Evolutionary conservation across 1,284 basidiomycete species (phyloP).

Genomic region (Salmacisia buchloeana): DNA sequence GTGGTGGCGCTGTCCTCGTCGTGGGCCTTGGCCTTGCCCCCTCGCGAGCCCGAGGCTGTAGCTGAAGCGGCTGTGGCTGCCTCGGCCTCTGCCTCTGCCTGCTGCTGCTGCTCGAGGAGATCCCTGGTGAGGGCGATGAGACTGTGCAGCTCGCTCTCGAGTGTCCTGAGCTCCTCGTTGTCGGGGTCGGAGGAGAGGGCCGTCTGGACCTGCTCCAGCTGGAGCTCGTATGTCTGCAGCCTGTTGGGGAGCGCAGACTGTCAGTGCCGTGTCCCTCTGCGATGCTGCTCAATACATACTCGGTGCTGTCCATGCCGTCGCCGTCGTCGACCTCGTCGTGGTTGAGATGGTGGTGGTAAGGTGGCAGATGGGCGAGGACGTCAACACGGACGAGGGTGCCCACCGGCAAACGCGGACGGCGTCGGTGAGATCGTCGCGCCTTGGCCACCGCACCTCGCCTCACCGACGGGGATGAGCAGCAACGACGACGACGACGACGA

Average conservation of each 20-base stretch:
- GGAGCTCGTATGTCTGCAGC: conserved; percentile 28
- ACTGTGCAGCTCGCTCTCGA: conserved; percentile 78
- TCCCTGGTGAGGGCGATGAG: conserved; percentile 73
- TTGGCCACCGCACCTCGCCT: too few species aligned
- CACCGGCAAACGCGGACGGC: background rate
- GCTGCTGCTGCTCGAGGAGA: conserved; percentile 11
- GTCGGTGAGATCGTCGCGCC: too few species aligned
- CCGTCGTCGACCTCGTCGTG: background rate
- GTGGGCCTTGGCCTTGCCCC: too few species aligned
- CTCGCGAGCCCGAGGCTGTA: too few species aligned
- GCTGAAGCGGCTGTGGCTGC: background rate
- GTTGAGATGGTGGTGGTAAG: background rate
- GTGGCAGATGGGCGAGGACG: background rate
- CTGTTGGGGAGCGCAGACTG: background rate
- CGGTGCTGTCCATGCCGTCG: conserved; percentile 16
- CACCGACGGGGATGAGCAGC: too few species aligned
- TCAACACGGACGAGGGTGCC: background rate
- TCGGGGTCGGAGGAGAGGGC: conserved; percentile 75
- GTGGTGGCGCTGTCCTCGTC: too few species aligned
- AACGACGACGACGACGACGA: too few species aligned
- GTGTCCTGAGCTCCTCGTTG: conserved; percentile 65
- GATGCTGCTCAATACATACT: conserved; percentile 11
- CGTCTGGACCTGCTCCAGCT: conserved; percentile 78
- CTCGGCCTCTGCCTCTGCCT: background rate
- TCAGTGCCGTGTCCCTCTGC: background rate